These are phyloP conservation scores for Lepidium didymum DNA, from an alignment of 345 rosid species.

Conservation along the genomic window DNA sequence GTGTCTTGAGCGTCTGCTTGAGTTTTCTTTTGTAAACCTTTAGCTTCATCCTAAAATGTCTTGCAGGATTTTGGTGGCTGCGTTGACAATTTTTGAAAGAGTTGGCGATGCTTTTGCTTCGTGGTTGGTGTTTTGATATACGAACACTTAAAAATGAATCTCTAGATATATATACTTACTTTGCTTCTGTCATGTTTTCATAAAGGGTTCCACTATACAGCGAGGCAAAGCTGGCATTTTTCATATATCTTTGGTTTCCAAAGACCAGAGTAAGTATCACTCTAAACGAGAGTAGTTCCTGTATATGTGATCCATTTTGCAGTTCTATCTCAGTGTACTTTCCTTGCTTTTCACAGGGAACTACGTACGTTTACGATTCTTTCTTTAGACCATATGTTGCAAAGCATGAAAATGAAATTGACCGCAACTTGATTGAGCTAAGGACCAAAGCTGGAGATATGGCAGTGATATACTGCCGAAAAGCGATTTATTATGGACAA, in stretches of 20 bases:
- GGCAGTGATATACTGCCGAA: conserved; percentile 43
- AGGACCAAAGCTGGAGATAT: conserved; percentile 45
- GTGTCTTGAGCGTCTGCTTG: neutral
- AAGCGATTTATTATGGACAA: conserved; percentile 48
- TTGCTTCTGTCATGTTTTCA: conserved; percentile 21
- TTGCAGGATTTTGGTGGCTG: conserved; percentile 72
- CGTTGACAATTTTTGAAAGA: conserved; percentile 57
- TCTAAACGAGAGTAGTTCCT: neutral
- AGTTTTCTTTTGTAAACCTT: neutral
- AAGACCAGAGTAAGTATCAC: conserved; percentile 52
- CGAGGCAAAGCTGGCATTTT: conserved; percentile 73
- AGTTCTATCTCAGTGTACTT: conserved; percentile 6
- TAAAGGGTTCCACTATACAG: conserved; percentile 70
- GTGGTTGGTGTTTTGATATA: conserved; percentile 38
- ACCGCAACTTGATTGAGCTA: conserved; percentile 52
- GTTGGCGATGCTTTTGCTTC: conserved; percentile 63
- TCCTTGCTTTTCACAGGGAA: conserved; percentile 39
- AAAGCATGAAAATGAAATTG: conserved; percentile 61
- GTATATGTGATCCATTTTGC: neutral
- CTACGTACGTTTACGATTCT: conserved; percentile 48
- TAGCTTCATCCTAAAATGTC: neutral
- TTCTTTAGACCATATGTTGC: conserved; percentile 43
- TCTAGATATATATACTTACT: neutral
- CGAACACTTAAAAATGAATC: neutral
- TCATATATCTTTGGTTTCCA: conserved; percentile 71